Conservation (phyloP, 306 rosid genomes). For the Erythrophleum fordii region DNA sequence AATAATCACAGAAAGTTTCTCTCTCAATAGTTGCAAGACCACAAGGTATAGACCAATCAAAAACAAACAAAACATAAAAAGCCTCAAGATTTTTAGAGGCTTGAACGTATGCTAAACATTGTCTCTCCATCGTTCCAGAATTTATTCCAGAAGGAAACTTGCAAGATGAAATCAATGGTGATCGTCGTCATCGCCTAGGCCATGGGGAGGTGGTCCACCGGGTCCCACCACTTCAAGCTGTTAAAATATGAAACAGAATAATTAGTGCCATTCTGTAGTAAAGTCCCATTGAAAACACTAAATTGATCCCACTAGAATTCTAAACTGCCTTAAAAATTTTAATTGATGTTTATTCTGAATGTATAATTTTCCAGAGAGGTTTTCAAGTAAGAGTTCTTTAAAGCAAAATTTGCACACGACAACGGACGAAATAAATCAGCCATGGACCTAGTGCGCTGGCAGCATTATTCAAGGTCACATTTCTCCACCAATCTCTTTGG, state of each 20-base stretch:
- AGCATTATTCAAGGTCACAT: not conserved
- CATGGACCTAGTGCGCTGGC: not conserved
- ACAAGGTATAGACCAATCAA: constrained; percentile 48
- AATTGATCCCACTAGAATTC: constrained; percentile 1
- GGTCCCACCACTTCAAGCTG: constrained; percentile 98
- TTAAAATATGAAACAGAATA: constrained; percentile 32
- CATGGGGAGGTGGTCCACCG: constrained; percentile 94
- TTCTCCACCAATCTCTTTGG: not conserved
- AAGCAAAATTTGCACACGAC: constrained; percentile 27
- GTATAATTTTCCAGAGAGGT: not conserved
- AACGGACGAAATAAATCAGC: constrained; percentile 4
- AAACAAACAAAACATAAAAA: constrained; percentile 47
- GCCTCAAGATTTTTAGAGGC: constrained; percentile 50
- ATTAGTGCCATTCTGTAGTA: constrained; percentile 28
- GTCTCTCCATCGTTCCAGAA: constrained; percentile 50
- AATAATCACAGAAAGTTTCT: constrained; percentile 47
- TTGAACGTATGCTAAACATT: constrained; percentile 49
- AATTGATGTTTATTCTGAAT: not conserved
- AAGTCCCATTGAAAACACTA: not conserved
- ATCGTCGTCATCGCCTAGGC: constrained; percentile 60
- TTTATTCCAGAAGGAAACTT: constrained; percentile 60
- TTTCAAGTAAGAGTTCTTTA: not conserved
- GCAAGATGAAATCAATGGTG: constrained; percentile 61
- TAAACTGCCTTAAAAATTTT: not conserved
- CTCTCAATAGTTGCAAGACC: constrained; percentile 51